A percentile compares a stretch with the other conserved stretches of the same genome.
These are phyloP conservation scores for Eremomyces bilateralis DNA, from an alignment of 495 filamentous ascomycete species.

Conservation along the genomic window DNA sequence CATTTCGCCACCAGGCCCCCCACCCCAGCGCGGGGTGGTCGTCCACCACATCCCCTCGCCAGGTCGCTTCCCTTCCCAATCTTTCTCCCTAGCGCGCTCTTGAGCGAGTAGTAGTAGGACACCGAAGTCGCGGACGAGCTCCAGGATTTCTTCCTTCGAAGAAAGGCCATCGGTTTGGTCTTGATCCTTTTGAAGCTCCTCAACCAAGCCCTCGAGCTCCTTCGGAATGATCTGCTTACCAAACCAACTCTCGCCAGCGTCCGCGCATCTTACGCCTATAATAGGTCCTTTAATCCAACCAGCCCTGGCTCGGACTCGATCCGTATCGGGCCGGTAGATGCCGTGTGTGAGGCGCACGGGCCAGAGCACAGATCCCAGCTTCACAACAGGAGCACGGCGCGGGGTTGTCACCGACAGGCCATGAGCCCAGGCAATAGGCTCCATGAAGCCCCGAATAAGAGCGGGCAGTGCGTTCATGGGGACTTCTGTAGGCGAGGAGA, in stretches of 20 bases:
- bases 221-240: slow-evolving; percentile 8
- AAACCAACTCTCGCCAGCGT: slow-evolving; percentile 35
- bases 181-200: too few relatives aligned
- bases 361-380: slow-evolving; percentile 24
- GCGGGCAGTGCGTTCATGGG: slow-evolving; percentile 53
- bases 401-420: slow-evolving; percentile 40
- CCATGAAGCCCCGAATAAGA: slow-evolving; percentile 47
- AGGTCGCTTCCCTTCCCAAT: slow-evolving; percentile 33
- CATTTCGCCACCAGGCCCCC: slow-evolving; percentile 21
- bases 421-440: slow-evolving; percentile 61
- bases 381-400: slow-evolving; percentile 14
- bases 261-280: slow-evolving; percentile 32
- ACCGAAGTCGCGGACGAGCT: slow-evolving; percentile 46
- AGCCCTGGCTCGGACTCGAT: slow-evolving; percentile 43
- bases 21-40: slow-evolving; percentile 48
- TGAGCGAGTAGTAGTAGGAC: slow-evolving; percentile 59
- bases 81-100: slow-evolving; percentile 55
- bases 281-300: slow-evolving; percentile 61
- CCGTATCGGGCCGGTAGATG: slow-evolving; percentile 43
- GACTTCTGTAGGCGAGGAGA: slow-evolving; percentile 44
- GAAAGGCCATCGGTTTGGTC: too few relatives aligned
- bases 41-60: slow-evolving; percentile 74
- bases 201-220: slow-evolving; percentile 1
- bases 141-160: too few relatives aligned
- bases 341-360: slow-evolving; percentile 31